Evolutionary conservation across 2,329 filamentous ascomycete genomes (phyloP).

Genomic region (Fusarium anthophilum): DNA sequence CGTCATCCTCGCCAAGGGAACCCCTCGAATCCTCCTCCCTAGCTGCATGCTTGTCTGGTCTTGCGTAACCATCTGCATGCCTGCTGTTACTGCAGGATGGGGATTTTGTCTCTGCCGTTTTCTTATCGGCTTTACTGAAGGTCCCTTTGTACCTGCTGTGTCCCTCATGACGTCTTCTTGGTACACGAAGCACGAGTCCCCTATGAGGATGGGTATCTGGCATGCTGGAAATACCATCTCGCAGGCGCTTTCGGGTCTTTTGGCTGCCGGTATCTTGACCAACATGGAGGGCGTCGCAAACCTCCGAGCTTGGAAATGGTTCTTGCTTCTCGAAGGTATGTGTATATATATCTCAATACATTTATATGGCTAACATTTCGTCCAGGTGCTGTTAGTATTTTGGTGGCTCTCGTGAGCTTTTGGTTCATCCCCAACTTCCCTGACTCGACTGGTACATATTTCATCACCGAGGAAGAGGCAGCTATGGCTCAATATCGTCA

Average conservation of each 20-base stretch:
- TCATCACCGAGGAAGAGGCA: constrained; percentile 50
- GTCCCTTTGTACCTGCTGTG: constrained; percentile 56
- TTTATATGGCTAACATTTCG: not conserved
- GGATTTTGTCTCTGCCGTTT: constrained; percentile 47
- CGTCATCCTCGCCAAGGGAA: constrained; percentile 54
- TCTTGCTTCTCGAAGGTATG: constrained; percentile 50
- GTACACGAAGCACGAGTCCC: constrained; percentile 57
- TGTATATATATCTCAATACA: too few species aligned
- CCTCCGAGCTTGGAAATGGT: constrained; percentile 54
- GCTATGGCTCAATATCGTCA: constrained; percentile 52
- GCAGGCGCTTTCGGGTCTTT: constrained; percentile 54
- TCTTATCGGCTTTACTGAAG: constrained; percentile 45
- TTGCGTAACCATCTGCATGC: constrained; percentile 56
- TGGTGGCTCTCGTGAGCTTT: constrained; percentile 44
- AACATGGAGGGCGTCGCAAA: constrained; percentile 52
- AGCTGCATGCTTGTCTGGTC: constrained; percentile 54
- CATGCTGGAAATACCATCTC: constrained; percentile 57
- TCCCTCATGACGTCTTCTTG: constrained; percentile 56
- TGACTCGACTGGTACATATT: constrained; percentile 44
- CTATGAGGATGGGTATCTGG: constrained; percentile 55
- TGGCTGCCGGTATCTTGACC: constrained; percentile 55
- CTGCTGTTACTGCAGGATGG: constrained; percentile 46
- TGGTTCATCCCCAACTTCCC: constrained; percentile 52
- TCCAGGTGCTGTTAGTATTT: constrained; percentile 44
- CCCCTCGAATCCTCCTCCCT: constrained; percentile 49